phyloP scores from a whole-genome alignment of 768 basidiomycete species.

The Russula griseocarnosa region DNA sequence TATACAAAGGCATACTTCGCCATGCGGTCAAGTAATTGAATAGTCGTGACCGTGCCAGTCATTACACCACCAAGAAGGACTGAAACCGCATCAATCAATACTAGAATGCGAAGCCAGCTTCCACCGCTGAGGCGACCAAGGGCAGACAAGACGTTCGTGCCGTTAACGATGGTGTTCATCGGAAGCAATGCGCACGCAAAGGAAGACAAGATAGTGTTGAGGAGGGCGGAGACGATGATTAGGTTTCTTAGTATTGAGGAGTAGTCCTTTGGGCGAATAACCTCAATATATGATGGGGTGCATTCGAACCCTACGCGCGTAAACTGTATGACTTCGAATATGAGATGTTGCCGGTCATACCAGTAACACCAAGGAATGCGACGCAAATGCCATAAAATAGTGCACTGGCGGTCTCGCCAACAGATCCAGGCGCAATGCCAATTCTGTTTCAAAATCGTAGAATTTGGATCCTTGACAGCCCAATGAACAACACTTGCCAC shows the following conservation, averaged over 20 bases:
- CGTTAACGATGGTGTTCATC: constrained; percentile 4
- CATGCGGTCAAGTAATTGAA: constrained; percentile 26
- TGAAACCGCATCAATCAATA: constrained; percentile 25
- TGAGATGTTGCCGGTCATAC: constrained; percentile 5
- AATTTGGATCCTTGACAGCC: constrained; percentile 25
- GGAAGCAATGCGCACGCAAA: constrained; percentile 25
- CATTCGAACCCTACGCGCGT: constrained; percentile 27
- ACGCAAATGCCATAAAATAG: constrained; percentile 28
- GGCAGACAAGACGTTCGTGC: constrained; percentile 25
- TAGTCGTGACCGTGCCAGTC: constrained; percentile 25
- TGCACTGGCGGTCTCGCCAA: constrained; percentile 15
- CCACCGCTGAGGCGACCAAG: constrained; percentile 24
- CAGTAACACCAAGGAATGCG: constrained; percentile 29
- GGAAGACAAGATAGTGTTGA: constrained; percentile 24
- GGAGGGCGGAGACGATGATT: constrained; percentile 21
- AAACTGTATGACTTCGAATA: background rate
- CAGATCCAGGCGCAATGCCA: constrained; percentile 20
- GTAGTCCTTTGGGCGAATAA: constrained; percentile 25
- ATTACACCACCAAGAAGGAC: constrained; percentile 28
- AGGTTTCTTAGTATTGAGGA: constrained; percentile 25
- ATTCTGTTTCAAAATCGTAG: constrained; percentile 20
- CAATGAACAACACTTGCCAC: constrained; percentile 22
- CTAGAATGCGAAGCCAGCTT: constrained; percentile 25
- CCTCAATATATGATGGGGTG: constrained; percentile 27
- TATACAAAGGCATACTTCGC: constrained; percentile 10